Evolutionary conservation across 23 red algal genomes (phyloP), one percentile per base, ranked within the genome.

Genomic region (Chondrus crispus): DNA sequence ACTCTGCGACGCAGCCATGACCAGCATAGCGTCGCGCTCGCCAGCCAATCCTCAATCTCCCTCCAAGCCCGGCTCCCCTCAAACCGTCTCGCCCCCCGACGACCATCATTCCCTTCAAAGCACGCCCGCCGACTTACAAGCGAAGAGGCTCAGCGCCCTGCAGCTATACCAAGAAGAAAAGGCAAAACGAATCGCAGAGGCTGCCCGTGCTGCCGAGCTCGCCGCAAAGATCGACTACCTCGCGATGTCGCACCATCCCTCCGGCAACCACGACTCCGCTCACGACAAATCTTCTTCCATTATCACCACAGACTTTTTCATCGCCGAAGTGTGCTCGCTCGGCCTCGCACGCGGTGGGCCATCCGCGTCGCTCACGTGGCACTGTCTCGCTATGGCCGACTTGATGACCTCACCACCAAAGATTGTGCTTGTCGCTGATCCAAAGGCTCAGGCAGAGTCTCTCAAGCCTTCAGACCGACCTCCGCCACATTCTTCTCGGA

Each of bases 381-480:
- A 87, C 74, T 87, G 84, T 32, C 45, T 87, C 42, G 45, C 66
- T 72, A 87, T 87, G 84, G 84, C 84, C 32, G 84, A 87, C 18
- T 12, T 20, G 18, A 14, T 68, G 10, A 11, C 30, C 26, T 36
- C 22, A 13, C 24, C 84, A 4, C 63, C 84, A 16, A 46, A 87
- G 2, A 47, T 87, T 47, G 28, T 87, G 51, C 63, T 68, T n/a
- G 66, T 74, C 24, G 29, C 69, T 22, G 60, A 87, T 28, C 84
- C 84, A 39, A 8, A 20, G 26, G 28, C 46, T 24, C n/a, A 46
- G 42, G 1, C 70, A 40, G 20, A 76, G 43, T 41, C 70, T 22
- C 35, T 12, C 70, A 20, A 20, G 7, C 43, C 70, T 38, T 38
- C 35, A 36, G 11, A 46, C 13, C 20, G 43, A 26, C 20, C 36